Percentiles rank a stretch among this genome's conserved stretches.
Conservation (phyloP, 1,284 basidiomycete species). For the Cryptococcus sp. region DNA sequence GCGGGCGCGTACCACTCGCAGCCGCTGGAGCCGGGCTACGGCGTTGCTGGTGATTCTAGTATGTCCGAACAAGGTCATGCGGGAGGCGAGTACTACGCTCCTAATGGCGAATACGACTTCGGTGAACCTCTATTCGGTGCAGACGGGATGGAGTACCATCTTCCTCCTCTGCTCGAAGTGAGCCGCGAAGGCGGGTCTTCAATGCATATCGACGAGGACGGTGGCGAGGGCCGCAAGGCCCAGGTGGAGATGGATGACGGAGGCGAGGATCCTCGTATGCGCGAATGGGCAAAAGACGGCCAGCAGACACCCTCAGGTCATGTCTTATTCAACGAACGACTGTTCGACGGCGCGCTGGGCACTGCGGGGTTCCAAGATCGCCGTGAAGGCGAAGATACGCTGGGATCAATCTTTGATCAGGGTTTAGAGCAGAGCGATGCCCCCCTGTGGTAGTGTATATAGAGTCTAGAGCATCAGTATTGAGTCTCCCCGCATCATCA, state of each 20-base stretch:
- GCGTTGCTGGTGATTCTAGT: neutral
- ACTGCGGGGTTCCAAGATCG: constrained; percentile 14
- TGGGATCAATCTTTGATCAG: constrained; percentile 22
- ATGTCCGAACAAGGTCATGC: no score
- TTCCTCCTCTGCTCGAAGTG: constrained; percentile 11
- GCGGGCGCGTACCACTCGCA: neutral
- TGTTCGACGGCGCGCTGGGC: constrained; percentile 43
- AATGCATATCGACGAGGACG: constrained; percentile 12
- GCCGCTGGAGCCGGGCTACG: constrained; percentile 5
- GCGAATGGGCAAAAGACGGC: constrained; percentile 9
- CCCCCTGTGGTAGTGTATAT: neutral
- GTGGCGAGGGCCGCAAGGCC: constrained; percentile 2
- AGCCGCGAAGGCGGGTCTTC: no score
- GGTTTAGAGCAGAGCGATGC: constrained; percentile 26
- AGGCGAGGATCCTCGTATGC: neutral
- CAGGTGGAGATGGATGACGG: neutral
- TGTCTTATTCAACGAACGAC: constrained; percentile 39
- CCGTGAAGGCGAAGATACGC: constrained; percentile 6
- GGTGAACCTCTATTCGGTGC: constrained; percentile 20
- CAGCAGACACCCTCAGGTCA: constrained; percentile 41
- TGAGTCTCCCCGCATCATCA: neutral
- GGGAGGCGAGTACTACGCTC: constrained; percentile 11
- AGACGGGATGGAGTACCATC: neutral
- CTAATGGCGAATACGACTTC: constrained; percentile 12
- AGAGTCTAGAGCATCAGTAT: neutral